Evolutionary conservation across 768 basidiomycete genomes (phyloP), one percentile per base, ranked within the genome.

Genomic region (Suillus hirtellus): DNA sequence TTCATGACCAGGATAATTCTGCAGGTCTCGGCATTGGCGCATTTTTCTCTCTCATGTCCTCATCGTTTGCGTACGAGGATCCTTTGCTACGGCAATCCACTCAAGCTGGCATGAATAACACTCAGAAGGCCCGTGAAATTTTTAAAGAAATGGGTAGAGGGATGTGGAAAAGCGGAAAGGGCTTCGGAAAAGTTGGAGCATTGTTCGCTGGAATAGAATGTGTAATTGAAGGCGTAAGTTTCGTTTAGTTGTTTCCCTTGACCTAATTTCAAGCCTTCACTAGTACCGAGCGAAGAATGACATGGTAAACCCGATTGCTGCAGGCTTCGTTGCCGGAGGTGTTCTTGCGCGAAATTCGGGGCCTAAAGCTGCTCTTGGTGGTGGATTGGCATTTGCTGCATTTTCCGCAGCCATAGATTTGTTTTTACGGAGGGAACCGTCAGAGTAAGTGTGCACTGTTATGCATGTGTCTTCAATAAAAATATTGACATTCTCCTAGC

Each of bases 261-360:
- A 10, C 35, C 5, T 31, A 52, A 31, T 52, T 35, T 68, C 40
- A 72, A 15, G 0, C 31, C 38, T 19, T 3, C 8, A 42, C 2
- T 65, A 97, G 96, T 99, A 97, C 77, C 94, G 96, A 52, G 96
- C 94, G 10, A 95, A 89, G 77, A 96, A 97, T 71, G 96, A 99
- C 74, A 92, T 98, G 68, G 89, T 87, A 62, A 99, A 99, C 73
- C 90, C 94, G 11, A 85, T 94, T 19, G 84, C 88, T 14, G 89
- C 92, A 7, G 96, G 96, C 1, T 94, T 96, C 73, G 73, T 95
- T 4, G 86, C 95, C 3, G 96, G 96, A 35, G 95, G 90, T 43
- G 80, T 97, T 21, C 85, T 98, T 4, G 96, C 95, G 11, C 84
- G 93, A 31, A 31, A 31, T 31, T 31, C 31, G 5, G 31, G 31